Percentiles rank a stretch among this genome's conserved stretches.
These are phyloP conservation scores for Celoporthe dispersa DNA, from an alignment of 2,329 filamentous ascomycete species.

Conservation along the genomic window DNA sequence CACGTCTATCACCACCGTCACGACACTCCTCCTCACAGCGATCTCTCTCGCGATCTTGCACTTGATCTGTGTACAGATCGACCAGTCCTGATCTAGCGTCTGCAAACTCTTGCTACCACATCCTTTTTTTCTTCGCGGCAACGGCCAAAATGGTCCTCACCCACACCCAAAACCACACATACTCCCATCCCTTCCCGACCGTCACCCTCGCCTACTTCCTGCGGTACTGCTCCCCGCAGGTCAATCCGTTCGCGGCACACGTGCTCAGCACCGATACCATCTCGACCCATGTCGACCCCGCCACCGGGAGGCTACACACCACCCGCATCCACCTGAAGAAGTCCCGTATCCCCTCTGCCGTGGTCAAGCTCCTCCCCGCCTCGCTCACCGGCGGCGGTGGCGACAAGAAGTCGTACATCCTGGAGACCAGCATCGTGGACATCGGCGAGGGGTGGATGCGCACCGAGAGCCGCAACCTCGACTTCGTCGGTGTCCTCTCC, in stretches of 20 bases:
- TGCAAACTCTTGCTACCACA: background rate
- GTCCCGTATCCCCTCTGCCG: conserved; percentile 74
- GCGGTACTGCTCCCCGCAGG: conserved; percentile 72
- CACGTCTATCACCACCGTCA: conserved; percentile 14
- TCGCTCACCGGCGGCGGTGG: conserved; percentile 68
- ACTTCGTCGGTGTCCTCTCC: conserved; percentile 79
- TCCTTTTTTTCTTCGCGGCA: background rate
- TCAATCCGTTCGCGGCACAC: conserved; percentile 81
- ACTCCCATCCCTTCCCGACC: conserved; percentile 81
- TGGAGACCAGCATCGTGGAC: conserved; percentile 80
- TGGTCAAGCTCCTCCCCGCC: conserved; percentile 75
- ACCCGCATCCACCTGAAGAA: conserved; percentile 82
- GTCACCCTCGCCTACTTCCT: conserved; percentile 90
- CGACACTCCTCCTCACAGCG: background rate
- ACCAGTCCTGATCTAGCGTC: background rate
- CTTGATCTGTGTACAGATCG: background rate
- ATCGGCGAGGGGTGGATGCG: conserved; percentile 82
- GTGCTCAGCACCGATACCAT: conserved; percentile 85
- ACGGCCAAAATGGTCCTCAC: conserved; percentile 62
- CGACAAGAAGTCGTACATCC: conserved; percentile 77
- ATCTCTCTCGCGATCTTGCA: conserved; percentile 3
- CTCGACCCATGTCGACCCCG: conserved; percentile 71
- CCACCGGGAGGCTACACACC: conserved; percentile 76
- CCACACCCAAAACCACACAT: conserved; percentile 70
- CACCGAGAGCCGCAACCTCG: conserved; percentile 79